Base-by-base conservation (phyloP, 2,329 filamentous ascomycete genomes). In the Leptodontidium sp. region DNA sequence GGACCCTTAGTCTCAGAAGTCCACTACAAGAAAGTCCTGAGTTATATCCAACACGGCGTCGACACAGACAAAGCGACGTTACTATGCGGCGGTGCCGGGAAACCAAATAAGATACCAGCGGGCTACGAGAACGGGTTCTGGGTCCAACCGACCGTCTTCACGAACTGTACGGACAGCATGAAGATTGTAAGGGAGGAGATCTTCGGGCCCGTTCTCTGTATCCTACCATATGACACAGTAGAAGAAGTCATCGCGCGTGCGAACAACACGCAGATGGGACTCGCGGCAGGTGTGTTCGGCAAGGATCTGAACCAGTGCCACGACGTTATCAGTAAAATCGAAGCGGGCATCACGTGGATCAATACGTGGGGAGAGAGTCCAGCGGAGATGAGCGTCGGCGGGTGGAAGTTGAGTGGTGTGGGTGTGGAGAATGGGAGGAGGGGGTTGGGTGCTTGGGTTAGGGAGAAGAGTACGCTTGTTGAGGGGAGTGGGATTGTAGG, bases 361-460 rank as follows among this genome's bases (percentile, higher is more conserved):
- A 97, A 97, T 79, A 94, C 92, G 0, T 97, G 94, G 94, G 93
- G 94, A n/a, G 93, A 97, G 82, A 91, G 87, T 61, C 93, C 93
- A 0, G 93, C 94, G 0, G 93, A 97, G 83, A 97, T 97, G 94
- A 91, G 91, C 2, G 93, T 97, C 0, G 93, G 93, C 11, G 93
- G 93, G 0, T 97, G 93, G 94, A 97, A 97, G 84, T 86, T 92
- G 85, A 97, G 93, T 78, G 94, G 94, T 43, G 82, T 97, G 11
- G 93, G 93, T 0, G 90, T 97, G 1, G 93, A 97, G 84, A 97
- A 97, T 79, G 94, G 93, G 3, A 84, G 89, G 68, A 88, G 87
- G 75, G 93, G 93, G 0, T 85, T 97, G 65, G 90, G 92, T 79
- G 91, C 92, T 3, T 97, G 94, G 90, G 87, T 94, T 64, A 85